Percentiles rank a stretch among this genome's conserved stretches.
Conservation (phyloP, 768 basidiomycete genomes). For the Lactarius sanguifluus region DNA sequence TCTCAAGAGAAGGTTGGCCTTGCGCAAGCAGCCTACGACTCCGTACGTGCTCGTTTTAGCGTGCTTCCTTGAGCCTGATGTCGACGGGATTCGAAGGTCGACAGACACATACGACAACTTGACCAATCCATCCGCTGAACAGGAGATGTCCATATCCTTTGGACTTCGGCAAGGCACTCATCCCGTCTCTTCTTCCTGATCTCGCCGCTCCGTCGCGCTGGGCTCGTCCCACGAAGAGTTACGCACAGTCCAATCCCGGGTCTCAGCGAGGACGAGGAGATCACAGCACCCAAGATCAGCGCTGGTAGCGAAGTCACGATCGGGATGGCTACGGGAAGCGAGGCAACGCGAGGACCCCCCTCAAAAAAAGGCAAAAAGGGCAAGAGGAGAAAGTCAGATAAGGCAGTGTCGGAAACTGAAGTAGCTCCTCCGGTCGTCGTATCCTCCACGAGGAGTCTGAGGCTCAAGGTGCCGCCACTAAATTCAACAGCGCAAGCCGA, state of each 20-base stretch:
- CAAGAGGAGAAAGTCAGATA: conserved; percentile 33
- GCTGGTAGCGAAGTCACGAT: conserved; percentile 20
- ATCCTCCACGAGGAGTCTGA: conserved; percentile 33
- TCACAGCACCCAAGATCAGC: conserved; percentile 11
- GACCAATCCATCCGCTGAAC: conserved; percentile 71
- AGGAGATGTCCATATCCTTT: conserved; percentile 54
- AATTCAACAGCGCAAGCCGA: conserved; percentile 24
- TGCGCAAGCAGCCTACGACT: conserved; percentile 30
- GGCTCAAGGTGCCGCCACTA: conserved; percentile 40
- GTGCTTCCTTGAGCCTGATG: too few relatives aligned
- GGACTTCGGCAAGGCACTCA: conserved; percentile 55
- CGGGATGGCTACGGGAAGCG: conserved; percentile 21
- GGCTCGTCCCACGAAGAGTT: conserved; percentile 45
- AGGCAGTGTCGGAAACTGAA: conserved; percentile 20
- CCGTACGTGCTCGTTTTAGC: conserved; percentile 15
- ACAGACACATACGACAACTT: conserved; percentile 74
- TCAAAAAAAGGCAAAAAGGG: conserved; percentile 27
- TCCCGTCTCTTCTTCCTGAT: conserved; percentile 60
- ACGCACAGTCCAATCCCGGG: conserved; percentile 46
- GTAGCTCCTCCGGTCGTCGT: not conserved
- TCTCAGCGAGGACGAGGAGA: conserved; percentile 28
- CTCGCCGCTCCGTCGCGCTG: conserved; percentile 53
- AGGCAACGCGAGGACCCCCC: conserved; percentile 18
- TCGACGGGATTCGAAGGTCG: conserved; percentile 49
- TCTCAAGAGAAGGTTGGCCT: conserved; percentile 31